Evolutionary conservation across 2,329 filamentous ascomycete species (phyloP).

Genomic region (Onygena corvina): DNA sequence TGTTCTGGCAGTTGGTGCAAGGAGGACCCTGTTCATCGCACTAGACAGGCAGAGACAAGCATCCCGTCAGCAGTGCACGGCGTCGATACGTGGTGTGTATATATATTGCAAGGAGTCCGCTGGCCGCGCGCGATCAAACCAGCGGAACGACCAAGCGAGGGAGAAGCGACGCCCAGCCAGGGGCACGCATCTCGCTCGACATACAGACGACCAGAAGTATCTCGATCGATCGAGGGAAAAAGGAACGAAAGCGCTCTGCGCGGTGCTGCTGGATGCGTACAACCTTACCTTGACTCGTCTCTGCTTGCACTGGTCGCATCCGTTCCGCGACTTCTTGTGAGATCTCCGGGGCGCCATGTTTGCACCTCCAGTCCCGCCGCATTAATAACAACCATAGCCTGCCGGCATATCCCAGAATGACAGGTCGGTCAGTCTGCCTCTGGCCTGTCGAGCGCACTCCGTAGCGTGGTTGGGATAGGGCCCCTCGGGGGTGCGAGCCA

Average conservation of each 20-base stretch:
- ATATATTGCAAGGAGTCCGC: not conserved
- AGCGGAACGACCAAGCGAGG: not conserved
- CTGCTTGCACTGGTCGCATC: conserved; percentile 32
- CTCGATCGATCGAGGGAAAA: not conserved
- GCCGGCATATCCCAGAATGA: conserved; percentile 6
- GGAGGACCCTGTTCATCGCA: conserved; percentile 32
- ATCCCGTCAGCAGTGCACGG: not conserved
- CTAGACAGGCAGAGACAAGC: conserved; percentile 17
- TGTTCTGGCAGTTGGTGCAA: conserved; percentile 29
- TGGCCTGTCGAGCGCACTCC: conserved; percentile 1
- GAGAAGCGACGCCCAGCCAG: not conserved
- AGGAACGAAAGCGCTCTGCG: conserved; percentile 1
- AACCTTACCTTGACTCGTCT: conserved; percentile 30
- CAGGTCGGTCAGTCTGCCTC: conserved; percentile 2
- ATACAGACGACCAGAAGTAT: not conserved
- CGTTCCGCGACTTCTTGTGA: conserved; percentile 34
- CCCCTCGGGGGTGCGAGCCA: not conserved
- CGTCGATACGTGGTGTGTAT: not conserved
- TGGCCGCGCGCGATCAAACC: not conserved
- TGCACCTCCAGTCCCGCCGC: conserved; percentile 5
- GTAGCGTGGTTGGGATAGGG: conserved; percentile 5
- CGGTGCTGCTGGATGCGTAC: not conserved
- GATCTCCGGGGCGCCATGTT: conserved; percentile 29
- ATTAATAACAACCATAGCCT: conserved; percentile 6
- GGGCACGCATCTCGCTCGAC: not conserved